phyloP scores from a whole-genome alignment of 305 asterid genomes.

The Caryopteris hybrid region DNA sequence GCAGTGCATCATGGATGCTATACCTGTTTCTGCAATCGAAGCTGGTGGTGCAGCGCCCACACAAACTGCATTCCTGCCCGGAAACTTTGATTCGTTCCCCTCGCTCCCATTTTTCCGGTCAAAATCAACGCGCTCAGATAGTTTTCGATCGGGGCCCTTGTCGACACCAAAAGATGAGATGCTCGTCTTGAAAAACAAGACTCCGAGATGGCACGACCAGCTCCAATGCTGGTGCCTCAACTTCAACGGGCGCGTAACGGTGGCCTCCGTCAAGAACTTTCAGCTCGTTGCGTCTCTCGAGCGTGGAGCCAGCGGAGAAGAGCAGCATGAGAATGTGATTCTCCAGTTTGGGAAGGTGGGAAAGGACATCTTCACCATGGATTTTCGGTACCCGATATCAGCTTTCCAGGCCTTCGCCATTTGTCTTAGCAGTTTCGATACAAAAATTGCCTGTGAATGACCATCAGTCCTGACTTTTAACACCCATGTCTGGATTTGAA shows the following conservation, averaged over 20 bases:
- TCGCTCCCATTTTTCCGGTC: conserved; percentile 77
- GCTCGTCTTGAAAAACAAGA: conserved; percentile 73
- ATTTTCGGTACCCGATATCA: conserved; percentile 81
- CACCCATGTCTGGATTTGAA: too few relatives aligned
- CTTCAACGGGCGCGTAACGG: conserved; percentile 88
- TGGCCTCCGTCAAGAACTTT: conserved; percentile 88
- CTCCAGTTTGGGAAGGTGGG: conserved; percentile 92
- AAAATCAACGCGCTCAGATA: conserved; percentile 60
- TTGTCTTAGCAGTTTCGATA: conserved; percentile 90
- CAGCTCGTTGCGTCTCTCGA: conserved; percentile 68
- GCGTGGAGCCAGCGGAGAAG: conserved; percentile 36
- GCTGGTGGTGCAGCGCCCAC: conserved; percentile 82
- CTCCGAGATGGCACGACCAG: conserved; percentile 97
- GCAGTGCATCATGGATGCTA: conserved; percentile 81
- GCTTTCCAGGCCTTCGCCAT: conserved; percentile 86
- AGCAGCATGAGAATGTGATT: conserved; percentile 56
- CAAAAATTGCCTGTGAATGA: conserved; percentile 79
- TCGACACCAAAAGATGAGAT: conserved; percentile 39
- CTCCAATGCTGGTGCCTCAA: conserved; percentile 98
- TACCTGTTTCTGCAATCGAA: conserved; percentile 65
- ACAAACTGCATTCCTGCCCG: conserved; percentile 62
- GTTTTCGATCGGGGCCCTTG: conserved; percentile 41
- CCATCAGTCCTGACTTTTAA: too few relatives aligned
- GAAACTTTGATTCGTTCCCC: conserved; percentile 65
- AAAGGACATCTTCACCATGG: conserved; percentile 85